Conservation (phyloP, 179 eudicot species). For the Beta corolliflora region DNA sequence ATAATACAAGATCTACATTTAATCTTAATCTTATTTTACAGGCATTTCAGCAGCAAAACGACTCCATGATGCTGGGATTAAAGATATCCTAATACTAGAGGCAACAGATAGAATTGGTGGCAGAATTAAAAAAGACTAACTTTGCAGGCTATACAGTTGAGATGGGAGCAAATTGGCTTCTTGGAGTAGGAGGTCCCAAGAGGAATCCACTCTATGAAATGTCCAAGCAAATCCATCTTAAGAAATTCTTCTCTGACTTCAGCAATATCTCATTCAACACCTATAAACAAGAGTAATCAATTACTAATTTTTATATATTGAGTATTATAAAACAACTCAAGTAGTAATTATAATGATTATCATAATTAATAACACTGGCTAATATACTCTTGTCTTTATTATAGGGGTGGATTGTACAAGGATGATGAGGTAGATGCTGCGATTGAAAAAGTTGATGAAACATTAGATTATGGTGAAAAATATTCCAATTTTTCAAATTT, state of each 20-base stretch:
- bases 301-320: neutral
- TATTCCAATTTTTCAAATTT: neutral
- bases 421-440: constrained; percentile 25
- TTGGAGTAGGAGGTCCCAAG: constrained; percentile 28
- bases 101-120: constrained; percentile 39
- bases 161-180: constrained; percentile 43
- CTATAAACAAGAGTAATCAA: constrained; percentile 31
- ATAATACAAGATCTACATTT: no score
- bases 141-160: constrained; percentile 35
- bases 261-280: constrained; percentile 28
- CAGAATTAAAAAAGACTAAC: constrained; percentile 22
- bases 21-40: neutral
- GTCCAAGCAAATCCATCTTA: constrained; percentile 26
- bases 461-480: neutral
- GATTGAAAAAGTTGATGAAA: neutral
- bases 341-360: no score
- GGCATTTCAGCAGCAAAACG: constrained; percentile 45
- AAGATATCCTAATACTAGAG: constrained; percentile 32
- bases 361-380: neutral
- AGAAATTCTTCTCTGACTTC: constrained; percentile 23
- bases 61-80: constrained; percentile 25
- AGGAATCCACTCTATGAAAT: constrained; percentile 27
- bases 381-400: neutral
- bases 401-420: constrained; percentile 23
- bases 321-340: no score